Percentiles rank a stretch among this genome's conserved stretches.
phyloP scores from a whole-genome alignment of 78 protist species.

The Dictyostelium brefeldianum region DNA sequence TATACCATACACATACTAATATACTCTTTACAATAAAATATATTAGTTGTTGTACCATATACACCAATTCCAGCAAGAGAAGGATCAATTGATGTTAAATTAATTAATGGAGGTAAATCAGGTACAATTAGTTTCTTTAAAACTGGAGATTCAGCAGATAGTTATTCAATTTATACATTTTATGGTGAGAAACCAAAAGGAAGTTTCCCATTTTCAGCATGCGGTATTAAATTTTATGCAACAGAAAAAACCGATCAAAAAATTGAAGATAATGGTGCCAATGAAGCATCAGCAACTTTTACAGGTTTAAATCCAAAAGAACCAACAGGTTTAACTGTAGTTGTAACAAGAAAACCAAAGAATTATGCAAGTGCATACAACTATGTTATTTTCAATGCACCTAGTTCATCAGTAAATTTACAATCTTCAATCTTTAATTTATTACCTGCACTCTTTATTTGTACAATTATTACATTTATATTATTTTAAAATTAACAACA shows the following conservation, averaged over 20 bases:
- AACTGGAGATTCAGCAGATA: slow-evolving; percentile 36
- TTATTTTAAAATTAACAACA: neutral
- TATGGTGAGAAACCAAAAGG: slow-evolving; percentile 43
- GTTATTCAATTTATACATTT: slow-evolving; percentile 22
- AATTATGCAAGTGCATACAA: slow-evolving; percentile 20
- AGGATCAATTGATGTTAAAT: slow-evolving; percentile 18
- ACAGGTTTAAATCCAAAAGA: slow-evolving; percentile 26
- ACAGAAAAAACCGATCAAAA: neutral
- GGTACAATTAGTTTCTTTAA: slow-evolving; percentile 25
- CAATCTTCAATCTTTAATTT: neutral
- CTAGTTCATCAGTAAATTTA: slow-evolving; percentile 4
- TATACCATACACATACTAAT: no score
- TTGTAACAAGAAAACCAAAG: slow-evolving; percentile 16
- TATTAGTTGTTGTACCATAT: neutral
- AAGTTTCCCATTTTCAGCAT: slow-evolving; percentile 49
- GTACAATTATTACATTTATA: neutral
- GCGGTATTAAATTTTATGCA: slow-evolving; percentile 48
- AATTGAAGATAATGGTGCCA: slow-evolving; percentile 14
- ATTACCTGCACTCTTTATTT: neutral
- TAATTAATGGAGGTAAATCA: slow-evolving; percentile 35
- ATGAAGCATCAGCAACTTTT: slow-evolving; percentile 16
- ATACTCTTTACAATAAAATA: neutral
- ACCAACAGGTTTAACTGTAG: slow-evolving; percentile 46
- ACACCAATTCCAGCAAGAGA: slow-evolving; percentile 46
- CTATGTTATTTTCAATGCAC: slow-evolving; percentile 36